Base-by-base conservation (phyloP, 2,329 filamentous ascomycete species). In the Venturiaceae sp. region DNA sequence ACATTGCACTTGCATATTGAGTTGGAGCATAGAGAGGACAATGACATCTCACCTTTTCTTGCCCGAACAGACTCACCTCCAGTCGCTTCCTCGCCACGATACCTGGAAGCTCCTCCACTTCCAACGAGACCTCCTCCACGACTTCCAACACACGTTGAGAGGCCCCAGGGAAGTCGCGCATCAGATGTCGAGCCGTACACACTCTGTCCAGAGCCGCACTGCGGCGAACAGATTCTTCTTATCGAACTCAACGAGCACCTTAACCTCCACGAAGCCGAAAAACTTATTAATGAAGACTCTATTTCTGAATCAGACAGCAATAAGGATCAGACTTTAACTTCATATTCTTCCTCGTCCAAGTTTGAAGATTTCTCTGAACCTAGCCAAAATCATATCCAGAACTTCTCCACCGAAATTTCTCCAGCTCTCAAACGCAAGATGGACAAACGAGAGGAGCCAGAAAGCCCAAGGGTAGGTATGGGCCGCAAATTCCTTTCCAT, bases 181-280 rank as follows among this genome's bases (percentile, higher is more conserved):
- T 14, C 53, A 16, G 53, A 63, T 33, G 50, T 36, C 46, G 34
- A 58, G 36, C 60, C 61, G 21, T 71, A 65, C 62, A 69, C 72
- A 33, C 67, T 67, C 60, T 78, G 76, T 63, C 72, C 74, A 8
- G 68, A 74, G 53, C 62, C 66, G 26, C 69, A 72, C 50, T 78
- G 75, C 66, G 71, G 71, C 58, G 75, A 78, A 62, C 62, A 71
- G 55, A 64, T 78, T 57, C 66, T 69, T 57, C 62, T 76, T 26
- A 61, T 63, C 23, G 74, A 76, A 53, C 69, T 74, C 58, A 73
- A 77, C 64, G 73, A 78, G 53, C 77, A 78, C 66, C 67, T 77
- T 56, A 70, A 76, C 58, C 68, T 75, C 34, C 76, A 78, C 67
- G 64, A 66, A 58, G 66, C 71, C 62, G 70, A 73, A 58, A 66